phyloP scores from a whole-genome alignment of 106 monocot genomes.

The Acorus calamus region DNA sequence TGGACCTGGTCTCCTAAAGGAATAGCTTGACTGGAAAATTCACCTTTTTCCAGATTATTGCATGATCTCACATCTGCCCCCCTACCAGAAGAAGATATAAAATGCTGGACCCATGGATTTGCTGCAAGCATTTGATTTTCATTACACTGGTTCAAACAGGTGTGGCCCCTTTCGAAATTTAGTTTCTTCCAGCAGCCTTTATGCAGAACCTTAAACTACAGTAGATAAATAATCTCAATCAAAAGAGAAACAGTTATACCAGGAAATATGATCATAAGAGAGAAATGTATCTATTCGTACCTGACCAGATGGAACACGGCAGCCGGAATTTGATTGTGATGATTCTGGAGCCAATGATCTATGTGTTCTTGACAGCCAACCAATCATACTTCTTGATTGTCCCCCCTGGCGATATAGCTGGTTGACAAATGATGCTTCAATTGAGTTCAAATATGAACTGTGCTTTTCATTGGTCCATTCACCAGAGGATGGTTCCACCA shows the following conservation, averaged over 20 bases:
- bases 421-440: conserved; percentile 82
- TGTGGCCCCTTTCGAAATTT: conserved; percentile 23
- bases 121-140: conserved; percentile 17
- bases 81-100: conserved; percentile 20
- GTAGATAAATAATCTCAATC: not conserved
- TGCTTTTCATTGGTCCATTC: conserved; percentile 95
- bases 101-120: conserved; percentile 65
- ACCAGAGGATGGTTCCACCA: conserved; percentile 19
- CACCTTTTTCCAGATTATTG: conserved; percentile 5
- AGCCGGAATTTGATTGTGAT: conserved; percentile 9
- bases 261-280: no score
- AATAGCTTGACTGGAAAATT: conserved; percentile 4
- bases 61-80: conserved; percentile 3
- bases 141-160: conserved; percentile 5
- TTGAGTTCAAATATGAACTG: conserved; percentile 57
- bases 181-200: conserved; percentile 33
- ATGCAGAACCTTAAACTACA: conserved; percentile 52
- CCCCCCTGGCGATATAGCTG: conserved; percentile 41
- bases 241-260: no score
- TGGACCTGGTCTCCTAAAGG: not conserved
- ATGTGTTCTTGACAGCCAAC: conserved; percentile 26
- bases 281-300: conserved; percentile 8
- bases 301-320: conserved; percentile 23
- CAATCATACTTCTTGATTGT: conserved; percentile 17
- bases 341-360: conserved; percentile 5